These are phyloP conservation scores for Fusarium armeniacum DNA, from an alignment of 2,329 filamentous ascomycete species.

Conservation along the genomic window DNA sequence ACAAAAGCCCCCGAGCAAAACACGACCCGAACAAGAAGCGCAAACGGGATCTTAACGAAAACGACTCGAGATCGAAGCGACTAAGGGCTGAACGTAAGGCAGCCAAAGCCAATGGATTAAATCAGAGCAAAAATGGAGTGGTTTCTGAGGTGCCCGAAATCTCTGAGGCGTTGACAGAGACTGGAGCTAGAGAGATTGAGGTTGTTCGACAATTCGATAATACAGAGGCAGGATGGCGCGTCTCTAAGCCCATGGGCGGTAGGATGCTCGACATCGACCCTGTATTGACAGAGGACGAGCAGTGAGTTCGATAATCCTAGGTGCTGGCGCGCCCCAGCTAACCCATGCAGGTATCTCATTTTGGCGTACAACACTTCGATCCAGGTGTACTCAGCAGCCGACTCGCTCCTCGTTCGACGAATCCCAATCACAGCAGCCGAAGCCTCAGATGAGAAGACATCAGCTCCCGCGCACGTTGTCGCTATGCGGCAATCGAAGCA, in stretches of 20 bases:
- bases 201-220: conserved; percentile 50
- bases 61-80: conserved; percentile 59
- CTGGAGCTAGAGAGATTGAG: conserved; percentile 45
- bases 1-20: conserved; percentile 52
- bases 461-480: conserved; percentile 56
- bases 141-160: conserved; percentile 38
- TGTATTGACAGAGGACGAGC: conserved; percentile 72
- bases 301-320: conserved; percentile 59
- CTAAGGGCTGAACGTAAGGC: conserved; percentile 54
- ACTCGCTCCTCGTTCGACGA: conserved; percentile 83
- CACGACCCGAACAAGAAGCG: conserved; percentile 61
- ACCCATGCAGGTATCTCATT: conserved; percentile 74
- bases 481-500: conserved; percentile 58
- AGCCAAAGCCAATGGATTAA: conserved; percentile 48
- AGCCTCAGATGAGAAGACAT: conserved; percentile 43
- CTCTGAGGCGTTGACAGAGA: conserved; percentile 33
- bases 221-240: conserved; percentile 64
- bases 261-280: conserved; percentile 75
- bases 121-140: conserved; percentile 24
- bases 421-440: conserved; percentile 66
- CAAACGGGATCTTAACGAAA: conserved; percentile 62
- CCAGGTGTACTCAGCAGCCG: conserved; percentile 83
- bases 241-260: conserved; percentile 75
- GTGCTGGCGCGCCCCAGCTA: conserved; percentile 18
- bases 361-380: conserved; percentile 80